Percentiles rank a stretch among this genome's conserved stretches.
Conservation (phyloP, 2,329 filamentous ascomycete genomes). For the Aspergillus niger region DNA sequence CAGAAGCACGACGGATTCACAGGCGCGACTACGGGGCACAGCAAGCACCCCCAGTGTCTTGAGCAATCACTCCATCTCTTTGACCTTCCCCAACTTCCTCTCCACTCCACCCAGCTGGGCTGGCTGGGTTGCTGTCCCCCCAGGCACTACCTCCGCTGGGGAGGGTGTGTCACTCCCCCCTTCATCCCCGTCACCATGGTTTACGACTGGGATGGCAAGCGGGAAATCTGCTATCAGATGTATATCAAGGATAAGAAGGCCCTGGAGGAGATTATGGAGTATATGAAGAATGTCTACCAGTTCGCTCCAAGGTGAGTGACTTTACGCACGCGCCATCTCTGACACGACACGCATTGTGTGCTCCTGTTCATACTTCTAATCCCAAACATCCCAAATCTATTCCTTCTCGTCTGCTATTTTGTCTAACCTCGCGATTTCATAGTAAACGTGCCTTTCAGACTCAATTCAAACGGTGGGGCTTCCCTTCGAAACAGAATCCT, state of each 20-base stretch:
- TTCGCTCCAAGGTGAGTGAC: slow-evolving; percentile 68
- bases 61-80: neutral
- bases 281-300: slow-evolving; percentile 64
- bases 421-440: slow-evolving; percentile 8
- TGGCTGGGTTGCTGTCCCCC: slow-evolving; percentile 14
- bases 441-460: slow-evolving; percentile 74
- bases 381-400: no score
- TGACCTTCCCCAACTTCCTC: neutral
- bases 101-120: neutral
- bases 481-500: slow-evolving; percentile 72
- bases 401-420: no score
- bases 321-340: neutral
- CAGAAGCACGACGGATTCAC: slow-evolving; percentile 5
- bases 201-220: slow-evolving; percentile 69
- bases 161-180: slow-evolving; percentile 25
- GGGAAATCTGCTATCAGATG: slow-evolving; percentile 66
- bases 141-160: slow-evolving; percentile 29
- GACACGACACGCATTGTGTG: no score
- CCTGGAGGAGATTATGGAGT: slow-evolving; percentile 72
- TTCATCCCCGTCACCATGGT: slow-evolving; percentile 40
- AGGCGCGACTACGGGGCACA: slow-evolving; percentile 36
- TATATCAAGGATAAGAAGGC: slow-evolving; percentile 76
- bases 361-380: no score
- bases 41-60: slow-evolving; percentile 37
- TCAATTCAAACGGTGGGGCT: slow-evolving; percentile 77